Percentiles rank a stretch among this genome's conserved stretches.
Conservation (phyloP, 306 rosid species). For the Cucurbita argyrosperma region DNA sequence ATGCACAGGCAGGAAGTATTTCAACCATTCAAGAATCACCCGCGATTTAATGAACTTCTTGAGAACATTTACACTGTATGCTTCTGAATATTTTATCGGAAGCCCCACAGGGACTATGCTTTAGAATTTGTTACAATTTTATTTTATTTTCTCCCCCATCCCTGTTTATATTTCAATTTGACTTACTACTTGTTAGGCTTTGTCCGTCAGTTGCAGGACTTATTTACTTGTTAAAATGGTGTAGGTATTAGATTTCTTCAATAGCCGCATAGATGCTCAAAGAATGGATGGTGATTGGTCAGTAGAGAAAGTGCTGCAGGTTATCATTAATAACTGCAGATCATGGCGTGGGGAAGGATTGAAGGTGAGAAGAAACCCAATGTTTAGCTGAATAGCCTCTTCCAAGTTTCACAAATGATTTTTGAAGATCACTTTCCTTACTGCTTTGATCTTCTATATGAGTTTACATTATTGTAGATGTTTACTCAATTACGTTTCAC, state of each 20-base stretch:
- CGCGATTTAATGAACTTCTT: slow-evolving; percentile 82
- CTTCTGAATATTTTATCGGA: neutral
- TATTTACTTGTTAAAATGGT: slow-evolving; percentile 11
- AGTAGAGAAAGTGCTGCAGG: slow-evolving; percentile 78
- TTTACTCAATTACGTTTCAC: slow-evolving; percentile 91
- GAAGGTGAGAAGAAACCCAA: slow-evolving; percentile 46
- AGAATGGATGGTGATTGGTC: slow-evolving; percentile 79
- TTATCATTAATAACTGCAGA: slow-evolving; percentile 72
- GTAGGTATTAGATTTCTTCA: slow-evolving; percentile 93
- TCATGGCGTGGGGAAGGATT: slow-evolving; percentile 98
- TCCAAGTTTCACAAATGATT: slow-evolving; percentile 2
- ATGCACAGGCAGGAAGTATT: slow-evolving; percentile 98
- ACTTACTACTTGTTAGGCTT: neutral
- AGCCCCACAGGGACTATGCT: slow-evolving; percentile 14
- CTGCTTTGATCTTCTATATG: neutral
- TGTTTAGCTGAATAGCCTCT: neutral
- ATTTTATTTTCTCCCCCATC: neutral
- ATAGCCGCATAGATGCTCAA: slow-evolving; percentile 92
- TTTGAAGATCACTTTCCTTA: neutral
- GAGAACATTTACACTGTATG: slow-evolving; percentile 87
- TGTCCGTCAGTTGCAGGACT: neutral
- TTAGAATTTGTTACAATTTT: neutral
- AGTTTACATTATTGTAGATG: slow-evolving; percentile 42
- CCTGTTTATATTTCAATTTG: neutral
- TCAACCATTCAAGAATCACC: slow-evolving; percentile 91